phyloP scores from a whole-genome alignment of 495 filamentous ascomycete genomes.

The Aspergillus haitiensis region DNA sequence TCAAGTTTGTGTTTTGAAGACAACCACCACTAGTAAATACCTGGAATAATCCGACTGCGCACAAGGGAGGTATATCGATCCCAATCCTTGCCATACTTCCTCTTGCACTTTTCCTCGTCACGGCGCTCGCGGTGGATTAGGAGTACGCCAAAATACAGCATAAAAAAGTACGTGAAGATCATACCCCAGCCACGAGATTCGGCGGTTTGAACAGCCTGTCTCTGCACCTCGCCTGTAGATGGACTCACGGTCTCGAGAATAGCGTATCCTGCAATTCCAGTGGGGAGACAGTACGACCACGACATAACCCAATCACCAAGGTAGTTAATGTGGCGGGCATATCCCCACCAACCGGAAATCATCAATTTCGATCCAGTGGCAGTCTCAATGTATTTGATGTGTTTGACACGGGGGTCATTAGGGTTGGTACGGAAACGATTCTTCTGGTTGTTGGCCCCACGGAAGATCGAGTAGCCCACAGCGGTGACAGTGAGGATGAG shows the following conservation, averaged over 20 bases:
- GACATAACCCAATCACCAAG: conserved; percentile 95
- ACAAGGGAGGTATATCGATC: conserved; percentile 83
- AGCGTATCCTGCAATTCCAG: conserved; percentile 78
- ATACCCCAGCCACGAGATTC: conserved; percentile 79
- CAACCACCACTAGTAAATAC: conserved; percentile 66
- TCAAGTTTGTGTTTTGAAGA: not conserved
- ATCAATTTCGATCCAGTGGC: conserved; percentile 77
- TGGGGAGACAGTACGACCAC: conserved; percentile 90
- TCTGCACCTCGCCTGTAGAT: conserved; percentile 53
- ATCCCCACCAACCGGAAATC: conserved; percentile 92
- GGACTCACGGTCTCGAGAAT: conserved; percentile 49
- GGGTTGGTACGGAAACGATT: conserved; percentile 90
- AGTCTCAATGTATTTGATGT: conserved; percentile 88
- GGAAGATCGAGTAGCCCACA: conserved; percentile 85
- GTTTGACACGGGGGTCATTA: conserved; percentile 71
- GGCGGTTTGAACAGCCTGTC: conserved; percentile 62
- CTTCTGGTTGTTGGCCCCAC: conserved; percentile 88
- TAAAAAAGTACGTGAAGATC: conserved; percentile 91
- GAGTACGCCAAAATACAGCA: conserved; percentile 88
- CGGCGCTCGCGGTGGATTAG: conserved; percentile 87
- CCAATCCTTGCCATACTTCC: conserved; percentile 95
- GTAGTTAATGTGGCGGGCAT: conserved; percentile 93
- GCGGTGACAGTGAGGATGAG: conserved; percentile 64
- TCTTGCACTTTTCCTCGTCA: conserved; percentile 89
- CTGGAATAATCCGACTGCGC: conserved; percentile 83